Base-by-base conservation (phyloP, 2,329 filamentous ascomycete species). In the Talaromyces sp. region DNA sequence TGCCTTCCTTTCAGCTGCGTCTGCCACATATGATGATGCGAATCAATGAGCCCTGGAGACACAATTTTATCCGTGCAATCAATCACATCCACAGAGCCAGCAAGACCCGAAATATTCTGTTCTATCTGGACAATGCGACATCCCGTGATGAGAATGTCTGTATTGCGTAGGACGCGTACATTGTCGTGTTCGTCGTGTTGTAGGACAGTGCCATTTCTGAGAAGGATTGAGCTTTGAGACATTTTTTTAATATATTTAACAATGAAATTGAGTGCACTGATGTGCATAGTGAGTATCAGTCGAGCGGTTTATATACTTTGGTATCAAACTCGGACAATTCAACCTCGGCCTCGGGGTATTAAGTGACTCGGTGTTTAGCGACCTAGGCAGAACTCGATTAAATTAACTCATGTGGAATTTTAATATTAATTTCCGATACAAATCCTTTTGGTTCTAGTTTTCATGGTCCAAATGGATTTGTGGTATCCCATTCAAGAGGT, bases 1-100 rank as follows among this genome's bases (percentile, higher is more conserved):
- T 60, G 58, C 29, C 58, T 31, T 2, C 58, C 58, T n/a, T 17
- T 26, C 54, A 60, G 19, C 32, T 56, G 58, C 24, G 53, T 60
- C 58, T 60, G 58, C 54, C 58, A 60, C 31, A 60, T n/a, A 26
- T 60, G 58, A 26, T 60, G 58, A 14, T 60, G 58, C 17, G 58
- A 56, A 31, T 60, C 58, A 27, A 60, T 46, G 17, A 60, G 29
- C 4, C 58, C 58, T 2, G 58, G 58, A n/a, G 58, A 60, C 10
- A 60, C 21, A 14, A 60, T 60, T 27, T 56, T 60, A 9, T 32
- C 43, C 1, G 51, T 52, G 12, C 58, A 60, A 24, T 60, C 54
- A 8, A 60, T 60, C 12, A 56, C n/a, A 27, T 19, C 9, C 9
- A 24, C 29, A 2, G 10, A 11, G 2, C 10, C n/a, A 21, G 3